Evolutionary conservation across 78 protist genomes (phyloP).

Genomic region (Cavenderia fasciculata): DNA sequence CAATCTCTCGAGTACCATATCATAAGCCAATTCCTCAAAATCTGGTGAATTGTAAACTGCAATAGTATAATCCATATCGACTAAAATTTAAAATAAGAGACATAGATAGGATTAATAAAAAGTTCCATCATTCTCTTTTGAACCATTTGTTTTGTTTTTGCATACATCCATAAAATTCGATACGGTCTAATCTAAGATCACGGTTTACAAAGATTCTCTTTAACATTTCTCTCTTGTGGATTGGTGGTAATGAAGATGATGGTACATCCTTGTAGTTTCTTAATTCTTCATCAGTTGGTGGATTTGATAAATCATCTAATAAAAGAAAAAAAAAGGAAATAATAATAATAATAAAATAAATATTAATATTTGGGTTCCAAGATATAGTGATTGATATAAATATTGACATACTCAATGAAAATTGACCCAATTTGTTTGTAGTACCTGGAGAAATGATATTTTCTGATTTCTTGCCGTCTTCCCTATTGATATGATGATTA

Average conservation of each 20-base stretch:
- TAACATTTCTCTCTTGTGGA: conserved; percentile 64
- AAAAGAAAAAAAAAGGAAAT: neutral
- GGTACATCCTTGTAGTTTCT: conserved; percentile 58
- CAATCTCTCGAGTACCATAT: conserved; percentile 63
- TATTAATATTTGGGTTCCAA: neutral
- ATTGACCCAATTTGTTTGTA: neutral
- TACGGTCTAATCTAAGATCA: conserved; percentile 54
- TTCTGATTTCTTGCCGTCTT: conserved; percentile 1
- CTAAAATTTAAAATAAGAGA: neutral
- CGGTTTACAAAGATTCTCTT: conserved; percentile 83
- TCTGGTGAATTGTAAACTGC: conserved; percentile 81
- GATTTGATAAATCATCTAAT: conserved; percentile 76
- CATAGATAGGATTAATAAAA: neutral
- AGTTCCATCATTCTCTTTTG: neutral
- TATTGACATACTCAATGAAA: conserved; percentile 12
- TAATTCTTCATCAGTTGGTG: conserved; percentile 82
- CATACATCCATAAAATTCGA: conserved; percentile 82
- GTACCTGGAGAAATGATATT: too few relatives aligned
- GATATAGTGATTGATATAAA: too few relatives aligned
- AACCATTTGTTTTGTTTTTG: neutral
- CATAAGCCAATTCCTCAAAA: conserved; percentile 78
- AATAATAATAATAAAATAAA: neutral
- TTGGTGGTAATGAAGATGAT: conserved; percentile 66
- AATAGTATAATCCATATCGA: conserved; percentile 86
- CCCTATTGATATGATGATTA: neutral